Percentiles rank a stretch among this genome's conserved stretches.
phyloP scores from a whole-genome alignment of 2,329 filamentous ascomycete genomes.

The Lomentospora prolificans region DNA sequence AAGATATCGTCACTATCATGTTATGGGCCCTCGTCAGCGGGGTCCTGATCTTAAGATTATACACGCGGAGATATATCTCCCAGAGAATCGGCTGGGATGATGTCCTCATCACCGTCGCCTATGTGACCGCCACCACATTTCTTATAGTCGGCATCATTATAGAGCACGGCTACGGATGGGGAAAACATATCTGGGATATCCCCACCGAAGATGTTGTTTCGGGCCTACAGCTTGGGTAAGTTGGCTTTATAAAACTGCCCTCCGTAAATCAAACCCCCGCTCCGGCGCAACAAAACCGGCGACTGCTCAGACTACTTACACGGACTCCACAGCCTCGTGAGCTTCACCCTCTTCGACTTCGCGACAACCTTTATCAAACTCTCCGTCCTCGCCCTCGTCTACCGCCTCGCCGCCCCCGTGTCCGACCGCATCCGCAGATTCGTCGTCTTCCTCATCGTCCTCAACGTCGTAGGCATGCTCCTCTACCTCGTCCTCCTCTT shows the following conservation, averaged over 20 bases:
- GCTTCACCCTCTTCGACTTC: slow-evolving; percentile 25
- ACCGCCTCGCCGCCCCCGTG: slow-evolving; percentile 24
- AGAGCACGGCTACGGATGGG: slow-evolving; percentile 19
- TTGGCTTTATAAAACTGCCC: no score
- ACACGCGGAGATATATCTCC: slow-evolving; percentile 23
- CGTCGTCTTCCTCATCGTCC: slow-evolving; percentile 18
- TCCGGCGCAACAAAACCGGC: neutral
- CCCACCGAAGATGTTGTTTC: slow-evolving; percentile 13
- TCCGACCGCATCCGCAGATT: slow-evolving; percentile 20
- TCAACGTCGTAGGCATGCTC: slow-evolving; percentile 22
- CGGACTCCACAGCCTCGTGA: slow-evolving; percentile 17
- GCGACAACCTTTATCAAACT: slow-evolving; percentile 29
- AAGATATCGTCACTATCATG: slow-evolving; percentile 17
- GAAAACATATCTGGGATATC: slow-evolving; percentile 25
- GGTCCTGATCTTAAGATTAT: slow-evolving; percentile 23
- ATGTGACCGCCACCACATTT: slow-evolving; percentile 23
- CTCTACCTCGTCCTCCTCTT: slow-evolving; percentile 20
- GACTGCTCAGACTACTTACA: neutral
- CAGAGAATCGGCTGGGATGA: slow-evolving; percentile 27
- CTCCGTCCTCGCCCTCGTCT: slow-evolving; percentile 29
- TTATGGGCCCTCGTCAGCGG: slow-evolving; percentile 20
- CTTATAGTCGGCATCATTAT: slow-evolving; percentile 20
- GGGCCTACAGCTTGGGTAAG: slow-evolving; percentile 16
- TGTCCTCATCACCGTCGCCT: slow-evolving; percentile 25
- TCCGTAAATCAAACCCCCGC: no score